phyloP scores from a whole-genome alignment of 495 filamentous ascomycete genomes.

The Hypomontagnella submonticulosa region DNA sequence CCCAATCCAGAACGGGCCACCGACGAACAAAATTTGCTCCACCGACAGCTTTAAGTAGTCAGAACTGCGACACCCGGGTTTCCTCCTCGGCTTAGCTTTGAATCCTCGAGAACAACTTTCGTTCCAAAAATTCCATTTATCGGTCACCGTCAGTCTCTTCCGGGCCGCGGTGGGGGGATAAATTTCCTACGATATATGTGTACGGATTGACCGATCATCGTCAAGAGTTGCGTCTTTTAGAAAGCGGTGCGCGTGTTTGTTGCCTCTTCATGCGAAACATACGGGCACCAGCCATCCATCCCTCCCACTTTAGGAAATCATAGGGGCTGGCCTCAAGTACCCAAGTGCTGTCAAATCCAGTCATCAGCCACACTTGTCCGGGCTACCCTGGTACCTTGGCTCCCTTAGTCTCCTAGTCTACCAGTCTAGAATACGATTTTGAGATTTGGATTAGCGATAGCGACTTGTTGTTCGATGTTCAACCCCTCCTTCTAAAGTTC shows the following conservation, averaged over 20 bases:
- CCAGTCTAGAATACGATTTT: slow-evolving; percentile 35
- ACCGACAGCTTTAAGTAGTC: slow-evolving; percentile 44
- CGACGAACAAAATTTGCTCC: slow-evolving; percentile 39
- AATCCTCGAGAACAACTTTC: slow-evolving; percentile 14
- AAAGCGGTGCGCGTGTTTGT: slow-evolving; percentile 38
- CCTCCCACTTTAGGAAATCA: slow-evolving; percentile 36
- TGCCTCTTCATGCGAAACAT: slow-evolving; percentile 45
- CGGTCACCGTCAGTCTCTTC: slow-evolving; percentile 26
- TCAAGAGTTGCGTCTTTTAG: slow-evolving; percentile 36
- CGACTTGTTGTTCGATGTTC: slow-evolving; percentile 18
- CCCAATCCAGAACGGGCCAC: slow-evolving; percentile 42
- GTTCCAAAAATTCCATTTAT: slow-evolving; percentile 17
- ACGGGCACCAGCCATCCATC: slow-evolving; percentile 40
- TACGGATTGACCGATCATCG: slow-evolving; percentile 37
- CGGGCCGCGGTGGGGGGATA: slow-evolving; percentile 12
- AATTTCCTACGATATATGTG: slow-evolving; percentile 22
- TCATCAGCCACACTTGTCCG: slow-evolving; percentile 36
- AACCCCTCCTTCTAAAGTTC: slow-evolving; percentile 5
- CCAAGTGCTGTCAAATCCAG: slow-evolving; percentile 3
- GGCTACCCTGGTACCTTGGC: slow-evolving; percentile 24
- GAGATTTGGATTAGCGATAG: slow-evolving; percentile 32
- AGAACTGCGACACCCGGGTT: slow-evolving; percentile 21
- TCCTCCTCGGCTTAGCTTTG: slow-evolving; percentile 22
- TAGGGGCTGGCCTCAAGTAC: slow-evolving; percentile 19
- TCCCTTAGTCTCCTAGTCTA: not conserved